Evolutionary conservation across 1,139 yeast species (phyloP), one percentile per base, ranked within the genome.

Genomic region (Wickerhamomyces sp.): DNA sequence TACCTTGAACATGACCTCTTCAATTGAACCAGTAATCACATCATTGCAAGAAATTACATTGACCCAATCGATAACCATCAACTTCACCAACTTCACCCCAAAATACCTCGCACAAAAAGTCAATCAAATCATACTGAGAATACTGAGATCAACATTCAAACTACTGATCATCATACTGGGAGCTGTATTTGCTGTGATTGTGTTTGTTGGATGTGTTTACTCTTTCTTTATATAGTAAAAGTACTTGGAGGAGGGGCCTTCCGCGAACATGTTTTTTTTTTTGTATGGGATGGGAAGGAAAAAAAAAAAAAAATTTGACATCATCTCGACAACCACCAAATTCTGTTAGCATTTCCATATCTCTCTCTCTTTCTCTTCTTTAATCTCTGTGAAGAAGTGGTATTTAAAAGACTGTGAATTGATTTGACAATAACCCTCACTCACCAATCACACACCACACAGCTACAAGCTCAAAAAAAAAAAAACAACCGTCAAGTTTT

Each of bases 121-220:
- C 27, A 10, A 7, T 7, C 18, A 11, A 2, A 13, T 13, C 14
- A 29, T 37, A 3, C 10, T 15, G 11, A n/a, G 7, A 3, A 36
- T 10, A 27, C 6, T 26, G 8, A 15, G 3, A 23, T 2, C 14
- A n/a, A 26, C 9, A 3, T 7, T 27, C 7, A 6, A 6, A 10
- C 39, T 27, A 4, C 11, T 29, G 26, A 10, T 11, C 8, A 15
- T 37, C 34, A 30, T 38, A 1, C n/a, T 38, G 10, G 29, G 13
- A 23, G 2, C 40, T 5, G 13, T 23, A 11, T 32, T 38, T 29
- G 10, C 23, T 27, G 13, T 45, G 13, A 36, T 51, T 7, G 18
- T 32, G 6, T 39, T 50, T 1, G 8, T 36, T 26, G 43, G 43
- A 4, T 41, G 34, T 27, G 33, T 41, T 15, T 36, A 36, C 14